Evolutionary conservation across 768 basidiomycete genomes (phyloP).

Genomic region (Suillus luteus): DNA sequence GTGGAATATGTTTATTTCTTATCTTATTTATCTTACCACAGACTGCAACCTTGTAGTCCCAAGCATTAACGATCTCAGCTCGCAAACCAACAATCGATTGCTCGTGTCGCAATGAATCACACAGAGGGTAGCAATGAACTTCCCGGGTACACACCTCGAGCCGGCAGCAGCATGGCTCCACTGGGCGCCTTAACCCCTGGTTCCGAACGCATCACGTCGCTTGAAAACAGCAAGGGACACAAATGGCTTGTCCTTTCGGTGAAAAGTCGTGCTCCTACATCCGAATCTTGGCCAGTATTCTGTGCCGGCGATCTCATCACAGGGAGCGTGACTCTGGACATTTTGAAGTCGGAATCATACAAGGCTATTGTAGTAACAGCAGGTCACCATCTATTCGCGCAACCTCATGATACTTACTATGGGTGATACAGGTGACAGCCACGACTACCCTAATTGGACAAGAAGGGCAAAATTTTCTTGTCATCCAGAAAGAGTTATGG

Average conservation of each 20-base stretch:
- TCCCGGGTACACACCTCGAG: conserved; percentile 21
- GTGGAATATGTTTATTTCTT: background rate
- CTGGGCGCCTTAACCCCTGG: conserved; percentile 1
- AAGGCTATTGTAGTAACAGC: conserved; percentile 49
- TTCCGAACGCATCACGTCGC: conserved; percentile 41
- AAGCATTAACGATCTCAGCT: background rate
- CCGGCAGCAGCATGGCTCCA: conserved; percentile 7
- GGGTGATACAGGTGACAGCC: conserved; percentile 40
- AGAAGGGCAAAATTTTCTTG: conserved; percentile 51
- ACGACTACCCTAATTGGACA: conserved; percentile 57
- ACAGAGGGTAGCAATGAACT: conserved; percentile 18
- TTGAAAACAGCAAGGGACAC: conserved; percentile 42
- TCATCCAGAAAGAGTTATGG: conserved; percentile 46
- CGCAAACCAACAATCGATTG: background rate
- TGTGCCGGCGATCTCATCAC: conserved; percentile 49
- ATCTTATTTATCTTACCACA: background rate
- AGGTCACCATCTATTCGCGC: background rate
- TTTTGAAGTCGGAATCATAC: conserved; percentile 49
- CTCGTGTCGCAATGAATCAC: background rate
- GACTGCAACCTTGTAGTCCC: too few relatives aligned
- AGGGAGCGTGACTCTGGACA: conserved; percentile 52
- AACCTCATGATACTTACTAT: conserved; percentile 2
- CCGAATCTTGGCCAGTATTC: conserved; percentile 46
- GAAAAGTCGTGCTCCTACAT: conserved; percentile 41
- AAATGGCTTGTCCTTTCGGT: conserved; percentile 52